Evolutionary conservation across 805 yeast species (phyloP), one percentile per base, ranked within the genome.

Genomic region (Dipodascus geniculatus): DNA sequence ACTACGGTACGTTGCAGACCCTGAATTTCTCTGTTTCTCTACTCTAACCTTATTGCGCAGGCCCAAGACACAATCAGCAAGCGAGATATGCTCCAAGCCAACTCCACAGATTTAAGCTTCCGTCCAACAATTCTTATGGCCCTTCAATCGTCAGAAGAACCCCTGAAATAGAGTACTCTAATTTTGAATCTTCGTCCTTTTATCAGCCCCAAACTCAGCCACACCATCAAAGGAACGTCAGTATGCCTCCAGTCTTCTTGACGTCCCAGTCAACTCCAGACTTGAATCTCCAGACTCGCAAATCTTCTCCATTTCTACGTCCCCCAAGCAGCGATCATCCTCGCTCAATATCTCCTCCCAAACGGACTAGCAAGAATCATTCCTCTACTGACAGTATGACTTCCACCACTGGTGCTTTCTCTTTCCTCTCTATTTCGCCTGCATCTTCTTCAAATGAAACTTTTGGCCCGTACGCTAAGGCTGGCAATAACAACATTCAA

Each of bases 181-280:
- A 28, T 28, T 28, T 28, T 11, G 33, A 38, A 9, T 38, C 17
- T 38, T 38, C 4, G 6, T 38, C 11, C 17, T n/a, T n/a, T n/a
- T n/a, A n/a, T n/a, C n/a, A n/a, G n/a, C n/a, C n/a, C n/a, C n/a
- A n/a, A n/a, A n/a, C n/a, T n/a, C 44, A 38, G 44, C 44, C 33
- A 6, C 44, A 38, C 17, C 44, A 38, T 17, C 44, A 38, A 38
- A 14, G 44, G 6, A 38, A 38, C 14, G 44, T 38, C 11, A 38
- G 44, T n/a, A 14, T 38, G 17, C 44, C 44, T 38, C 44, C 11
- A n/a, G 44, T 16, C 44, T 38, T 38, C 14, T n/a, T 38, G n/a
- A n/a, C n/a, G n/a, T n/a, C n/a, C n/a, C n/a, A n/a, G 44, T 38
- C 44, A n/a, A 17, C 20, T 38, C 44, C 44, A 38, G 44, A 38